Percentiles rank a stretch among this genome's conserved stretches.
Evolutionary conservation across 2,329 filamentous ascomycete genomes (phyloP).

Genomic region (Colletotrichum siamense): DNA sequence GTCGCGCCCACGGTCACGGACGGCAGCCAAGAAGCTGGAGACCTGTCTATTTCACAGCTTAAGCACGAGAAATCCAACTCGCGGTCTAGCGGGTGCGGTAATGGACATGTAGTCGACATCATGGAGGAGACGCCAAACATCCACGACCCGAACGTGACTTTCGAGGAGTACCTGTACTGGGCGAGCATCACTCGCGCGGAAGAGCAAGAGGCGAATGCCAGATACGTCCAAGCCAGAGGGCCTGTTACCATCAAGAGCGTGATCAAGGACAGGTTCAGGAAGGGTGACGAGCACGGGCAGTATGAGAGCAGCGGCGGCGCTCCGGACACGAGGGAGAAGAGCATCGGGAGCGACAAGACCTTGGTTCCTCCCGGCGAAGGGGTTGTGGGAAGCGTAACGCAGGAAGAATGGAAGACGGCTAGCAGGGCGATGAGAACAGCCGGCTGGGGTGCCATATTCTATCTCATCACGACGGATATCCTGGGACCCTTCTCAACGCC

Average conservation of each 20-base stretch:
- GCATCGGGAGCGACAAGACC: neutral
- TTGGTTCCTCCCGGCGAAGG: neutral
- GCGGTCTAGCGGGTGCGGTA: neutral
- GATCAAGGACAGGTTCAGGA: constrained; percentile 22
- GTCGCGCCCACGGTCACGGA: neutral
- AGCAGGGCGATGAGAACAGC: constrained; percentile 51
- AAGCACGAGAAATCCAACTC: neutral
- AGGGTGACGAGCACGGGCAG: constrained; percentile 15
- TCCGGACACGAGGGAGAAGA: neutral
- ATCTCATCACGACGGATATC: constrained; percentile 54
- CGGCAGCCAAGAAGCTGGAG: neutral
- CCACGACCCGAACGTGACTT: constrained; percentile 27
- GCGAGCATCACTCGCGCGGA: constrained; percentile 28
- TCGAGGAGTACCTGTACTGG: constrained; percentile 32
- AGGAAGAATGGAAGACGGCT: constrained; percentile 51
- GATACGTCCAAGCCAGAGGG: constrained; percentile 9
- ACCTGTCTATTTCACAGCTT: neutral
- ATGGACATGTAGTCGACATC: neutral
- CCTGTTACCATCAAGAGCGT: constrained; percentile 17
- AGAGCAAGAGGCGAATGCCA: constrained; percentile 17
- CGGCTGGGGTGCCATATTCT: constrained; percentile 50
- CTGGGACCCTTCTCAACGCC: constrained; percentile 47
- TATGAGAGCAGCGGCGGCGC: neutral
- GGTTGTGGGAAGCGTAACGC: constrained; percentile 21
- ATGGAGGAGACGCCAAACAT: neutral